phyloP scores from a whole-genome alignment of 164 flowering plant species.

The Chloranthus sessilifolius region DNA sequence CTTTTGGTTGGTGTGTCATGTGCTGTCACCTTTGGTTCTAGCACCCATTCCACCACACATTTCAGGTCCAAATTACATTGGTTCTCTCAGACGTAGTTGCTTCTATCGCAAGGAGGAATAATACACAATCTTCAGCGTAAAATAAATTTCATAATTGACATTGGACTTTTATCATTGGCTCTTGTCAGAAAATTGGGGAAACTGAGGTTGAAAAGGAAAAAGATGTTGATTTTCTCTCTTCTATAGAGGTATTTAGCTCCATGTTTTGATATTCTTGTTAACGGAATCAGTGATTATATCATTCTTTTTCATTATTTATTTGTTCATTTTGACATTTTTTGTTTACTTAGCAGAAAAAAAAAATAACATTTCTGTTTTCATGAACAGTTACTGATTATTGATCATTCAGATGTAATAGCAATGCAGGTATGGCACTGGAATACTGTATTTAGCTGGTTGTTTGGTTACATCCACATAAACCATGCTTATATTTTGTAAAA shows the following conservation, averaged over 20 bases:
- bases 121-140: too few species aligned
- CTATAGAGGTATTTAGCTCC: conserved; percentile 86
- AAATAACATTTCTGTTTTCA: not conserved
- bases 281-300: too few species aligned
- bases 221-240: conserved; percentile 90
- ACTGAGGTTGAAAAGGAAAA: conserved; percentile 61
- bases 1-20: too few species aligned
- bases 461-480: not conserved
- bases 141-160: conserved; percentile 1
- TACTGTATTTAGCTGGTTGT: not conserved
- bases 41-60: too few species aligned
- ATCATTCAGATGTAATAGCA: conserved; percentile 88
- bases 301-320: not conserved
- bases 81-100: too few species aligned
- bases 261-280: too few species aligned
- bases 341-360: too few species aligned
- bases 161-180: conserved; percentile 4
- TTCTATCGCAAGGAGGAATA: too few species aligned
- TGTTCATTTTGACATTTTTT: not conserved
- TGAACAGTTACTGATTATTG: conserved; percentile 70
- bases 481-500: not conserved
- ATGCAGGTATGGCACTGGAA: conserved; percentile 62
- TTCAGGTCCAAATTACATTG: too few species aligned
- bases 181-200: conserved; percentile 65
- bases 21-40: too few species aligned